These are phyloP conservation scores for Tulasnella sp. DNA, from an alignment of 768 basidiomycete genomes.

Conservation along the genomic window DNA sequence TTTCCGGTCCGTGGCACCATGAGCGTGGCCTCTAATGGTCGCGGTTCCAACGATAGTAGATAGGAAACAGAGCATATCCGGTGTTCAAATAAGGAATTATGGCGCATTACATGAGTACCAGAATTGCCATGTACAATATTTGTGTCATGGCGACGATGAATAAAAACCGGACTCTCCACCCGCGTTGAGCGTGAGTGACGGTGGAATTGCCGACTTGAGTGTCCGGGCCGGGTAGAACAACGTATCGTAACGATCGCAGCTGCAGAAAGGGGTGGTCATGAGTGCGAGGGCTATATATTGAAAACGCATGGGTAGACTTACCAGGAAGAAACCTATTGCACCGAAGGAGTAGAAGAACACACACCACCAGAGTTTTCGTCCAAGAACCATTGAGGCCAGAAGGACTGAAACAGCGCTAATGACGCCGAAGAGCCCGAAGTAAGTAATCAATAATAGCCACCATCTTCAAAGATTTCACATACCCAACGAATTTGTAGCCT, in stretches of 20 bases:
- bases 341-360: conserved; percentile 80
- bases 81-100: neutral
- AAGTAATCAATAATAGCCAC: neutral
- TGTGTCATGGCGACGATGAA: conserved; percentile 79
- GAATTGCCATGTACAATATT: conserved; percentile 74
- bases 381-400: conserved; percentile 58
- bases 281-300: neutral
- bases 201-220: conserved; percentile 46
- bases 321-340: conserved; percentile 91
- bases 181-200: conserved; percentile 68
- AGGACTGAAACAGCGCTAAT: conserved; percentile 75
- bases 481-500: conserved; percentile 98
- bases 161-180: conserved; percentile 81
- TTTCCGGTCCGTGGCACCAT: no score
- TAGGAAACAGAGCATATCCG: neutral
- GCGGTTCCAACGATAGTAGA: neutral
- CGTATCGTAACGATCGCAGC: conserved; percentile 88
- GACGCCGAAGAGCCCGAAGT: neutral
- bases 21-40: neutral
- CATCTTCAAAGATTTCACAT: conserved; percentile 26
- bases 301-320: conserved; percentile 35
- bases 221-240: conserved; percentile 77
- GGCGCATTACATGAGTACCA: conserved; percentile 33
- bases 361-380: conserved; percentile 53
- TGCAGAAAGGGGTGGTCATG: conserved; percentile 30